Evolutionary conservation across 2,329 filamentous ascomycete genomes (phyloP).

Genomic region (Aspergillus tubingensis): DNA sequence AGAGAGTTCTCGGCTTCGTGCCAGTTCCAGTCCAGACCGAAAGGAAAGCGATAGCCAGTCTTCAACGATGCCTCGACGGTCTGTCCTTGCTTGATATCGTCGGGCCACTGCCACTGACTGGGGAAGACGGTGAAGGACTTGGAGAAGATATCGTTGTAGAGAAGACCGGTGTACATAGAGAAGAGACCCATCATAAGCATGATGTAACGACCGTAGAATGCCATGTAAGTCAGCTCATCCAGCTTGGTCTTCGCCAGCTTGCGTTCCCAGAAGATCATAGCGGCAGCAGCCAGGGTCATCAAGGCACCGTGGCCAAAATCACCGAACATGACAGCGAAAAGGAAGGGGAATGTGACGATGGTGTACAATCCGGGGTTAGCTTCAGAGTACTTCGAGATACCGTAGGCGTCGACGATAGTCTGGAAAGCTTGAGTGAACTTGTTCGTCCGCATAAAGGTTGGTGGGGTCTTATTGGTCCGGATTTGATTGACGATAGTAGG

Average conservation of each 20-base stretch:
- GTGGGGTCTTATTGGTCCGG: constrained; percentile 93
- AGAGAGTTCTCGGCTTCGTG: constrained; percentile 94
- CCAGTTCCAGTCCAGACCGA: constrained; percentile 95
- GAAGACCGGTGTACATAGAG: constrained; percentile 93
- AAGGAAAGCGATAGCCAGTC: constrained; percentile 82
- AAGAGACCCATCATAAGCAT: constrained; percentile 97
- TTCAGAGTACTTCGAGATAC: constrained; percentile 94
- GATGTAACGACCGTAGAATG: constrained; percentile 98
- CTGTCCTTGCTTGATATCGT: constrained; percentile 65
- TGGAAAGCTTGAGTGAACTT: constrained; percentile 98
- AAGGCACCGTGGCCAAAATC: constrained; percentile 92
- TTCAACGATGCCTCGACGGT: constrained; percentile 69
- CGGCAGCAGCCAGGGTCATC: constrained; percentile 78
- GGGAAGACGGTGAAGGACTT: constrained; percentile 85
- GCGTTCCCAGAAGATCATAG: constrained; percentile 98
- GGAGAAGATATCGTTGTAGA: constrained; percentile 98
- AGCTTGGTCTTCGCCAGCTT: constrained; percentile 80
- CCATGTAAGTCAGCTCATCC: constrained; percentile 96
- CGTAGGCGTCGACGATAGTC: constrained; percentile 98
- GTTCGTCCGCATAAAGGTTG: constrained; percentile 97
- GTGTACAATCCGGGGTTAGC: constrained; percentile 95
- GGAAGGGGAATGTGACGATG: constrained; percentile 97
- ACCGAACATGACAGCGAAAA: constrained; percentile 99
- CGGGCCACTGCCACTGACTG: constrained; percentile 86
- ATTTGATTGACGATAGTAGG: constrained; percentile 99